Evolutionary conservation across 1,284 basidiomycete species (phyloP), one percentile per base, ranked within the genome.

Genomic region (Leccinum fuscescens): DNA sequence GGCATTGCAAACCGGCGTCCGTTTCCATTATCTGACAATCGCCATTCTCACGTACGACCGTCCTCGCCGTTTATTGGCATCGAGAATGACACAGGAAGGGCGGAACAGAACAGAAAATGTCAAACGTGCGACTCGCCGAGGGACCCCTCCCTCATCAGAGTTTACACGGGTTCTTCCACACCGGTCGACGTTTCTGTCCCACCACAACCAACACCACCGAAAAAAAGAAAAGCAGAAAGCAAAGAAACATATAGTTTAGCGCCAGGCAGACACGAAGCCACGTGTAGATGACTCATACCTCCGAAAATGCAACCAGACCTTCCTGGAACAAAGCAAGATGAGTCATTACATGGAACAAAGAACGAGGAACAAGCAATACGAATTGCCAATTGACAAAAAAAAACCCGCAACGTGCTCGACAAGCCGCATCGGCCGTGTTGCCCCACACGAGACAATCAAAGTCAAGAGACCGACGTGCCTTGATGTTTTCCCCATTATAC

Each of bases 401-500:
- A 50, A 48, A 35, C 3, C 53, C 17, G 12, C 46, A 48, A 14
- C 42, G 42, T 44, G 42, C n/a, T 17, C 9, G 42, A 44, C 42
- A 44, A 44, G 42, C 42, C 42, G 42, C 39, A 17, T 44, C 5
- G 39, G 39, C 39, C 39, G 3, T 17, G 3, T 17, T 42, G 39
- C 39, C n/a, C n/a, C 42, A 44, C 42, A 44, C n/a, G 39, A 15
- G 7, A 20, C 6, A 12, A 37, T 5, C 12, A 51, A 20, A 14
- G 54, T 24, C n/a, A 56, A 15, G 48, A 22, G 22, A 46, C 39
- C 8, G 15, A 29, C 71, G 57, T 55, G 83, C 89, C 78, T 88
- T 87, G 69, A 94, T 87, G 69, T 95, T 94, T 46, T 80, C 77
- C 33, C 92, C 88, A 1, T 74, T 75, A 67, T 86, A 91, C n/a